A percentile compares a stretch with the other conserved stretches of the same genome.
These are phyloP conservation scores for Iberis pinnata DNA, from an alignment of 345 rosid species.

Conservation along the genomic window DNA sequence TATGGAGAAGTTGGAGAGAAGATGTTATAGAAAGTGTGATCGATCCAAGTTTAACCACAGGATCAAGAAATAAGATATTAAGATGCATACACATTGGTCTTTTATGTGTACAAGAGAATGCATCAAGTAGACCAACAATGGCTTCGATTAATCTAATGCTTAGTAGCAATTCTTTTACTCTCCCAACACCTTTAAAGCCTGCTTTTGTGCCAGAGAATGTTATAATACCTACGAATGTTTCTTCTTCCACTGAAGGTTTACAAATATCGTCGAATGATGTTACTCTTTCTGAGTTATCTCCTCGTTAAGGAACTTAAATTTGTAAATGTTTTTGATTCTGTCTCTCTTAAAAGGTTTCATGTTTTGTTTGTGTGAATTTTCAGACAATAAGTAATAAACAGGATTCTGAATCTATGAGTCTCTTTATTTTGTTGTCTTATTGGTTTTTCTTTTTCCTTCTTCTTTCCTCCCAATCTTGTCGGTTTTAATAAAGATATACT, in stretches of 20 bases:
- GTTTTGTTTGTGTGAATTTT: no score
- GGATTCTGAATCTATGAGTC: no score
- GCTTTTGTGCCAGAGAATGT: constrained; percentile 30
- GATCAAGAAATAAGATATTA: constrained; percentile 31
- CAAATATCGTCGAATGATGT: constrained; percentile 19
- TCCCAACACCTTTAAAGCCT: constrained; percentile 38
- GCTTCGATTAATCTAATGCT: constrained; percentile 43
- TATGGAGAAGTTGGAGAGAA: constrained; percentile 52
- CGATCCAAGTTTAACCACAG: constrained; percentile 29
- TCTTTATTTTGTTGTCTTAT: no score
- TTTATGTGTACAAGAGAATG: constrained; percentile 50
- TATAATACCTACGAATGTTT: not conserved
- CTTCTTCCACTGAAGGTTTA: constrained; percentile 20
- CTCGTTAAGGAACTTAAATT: constrained; percentile 17
- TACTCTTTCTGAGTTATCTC: constrained; percentile 16
- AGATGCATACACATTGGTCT: constrained; percentile 52
- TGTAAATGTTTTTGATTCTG: not conserved
- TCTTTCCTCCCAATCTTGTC: no score
- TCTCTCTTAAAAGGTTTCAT: no score
- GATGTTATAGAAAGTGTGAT: constrained; percentile 27
- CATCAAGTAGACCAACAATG: constrained; percentile 41
- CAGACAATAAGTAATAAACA: no score
- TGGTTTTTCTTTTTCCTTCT: no score
- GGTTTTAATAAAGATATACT: no score
- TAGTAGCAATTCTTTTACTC: constrained; percentile 31